Base-by-base conservation (phyloP, 179 eudicot species). In the Amaranthus tricolor region DNA sequence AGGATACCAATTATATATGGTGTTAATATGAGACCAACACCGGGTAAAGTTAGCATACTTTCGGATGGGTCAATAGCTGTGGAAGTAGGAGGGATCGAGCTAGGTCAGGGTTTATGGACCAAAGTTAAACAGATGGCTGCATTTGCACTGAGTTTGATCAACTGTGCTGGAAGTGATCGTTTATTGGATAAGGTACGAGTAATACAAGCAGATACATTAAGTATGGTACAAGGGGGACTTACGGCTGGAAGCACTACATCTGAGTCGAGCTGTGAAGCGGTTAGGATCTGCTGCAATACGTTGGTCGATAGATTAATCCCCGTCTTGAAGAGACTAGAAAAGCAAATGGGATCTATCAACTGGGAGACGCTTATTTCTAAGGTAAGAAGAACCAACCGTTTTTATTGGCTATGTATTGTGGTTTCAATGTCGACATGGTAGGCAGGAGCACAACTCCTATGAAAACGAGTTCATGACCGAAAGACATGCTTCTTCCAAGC, bases 101-200 rank as follows among this genome's bases (percentile, higher is more conserved):
- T 91, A 52, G 99, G 99, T 10, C 97, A 94, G 81, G 98, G 98
- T 78, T 85, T 94, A 7, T 93, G 96, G 96, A 95, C 99, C 9
- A 95, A 95, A 87, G 99, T 95, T 9, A 90, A 86, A 77, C 99
- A 95, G 74, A 88, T 87, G 86, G 74, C 93, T 15, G 96, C 99
- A 10, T 95, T 67, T 87, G 88, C 83, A 77, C 89, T 94, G 68
- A 62, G 96, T 81, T 75, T 76, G 54, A 74, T 90, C 50, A 70
- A 78, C 60, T 86, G 96, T 78, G 84, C 81, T 76, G 90, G 91
- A 69, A 75, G 70, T 54, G 89, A 88, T 70, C 71, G 84, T 9
- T 81, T 92, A 20, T 71, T 92, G 81, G 91, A 90, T 66, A 90
- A 89, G 79, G 87, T 94, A 50, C 77, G 97, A 20, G 92, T 94